These are phyloP conservation scores for Xylaria intraflava DNA, from an alignment of 495 filamentous ascomycete species.

Conservation along the genomic window DNA sequence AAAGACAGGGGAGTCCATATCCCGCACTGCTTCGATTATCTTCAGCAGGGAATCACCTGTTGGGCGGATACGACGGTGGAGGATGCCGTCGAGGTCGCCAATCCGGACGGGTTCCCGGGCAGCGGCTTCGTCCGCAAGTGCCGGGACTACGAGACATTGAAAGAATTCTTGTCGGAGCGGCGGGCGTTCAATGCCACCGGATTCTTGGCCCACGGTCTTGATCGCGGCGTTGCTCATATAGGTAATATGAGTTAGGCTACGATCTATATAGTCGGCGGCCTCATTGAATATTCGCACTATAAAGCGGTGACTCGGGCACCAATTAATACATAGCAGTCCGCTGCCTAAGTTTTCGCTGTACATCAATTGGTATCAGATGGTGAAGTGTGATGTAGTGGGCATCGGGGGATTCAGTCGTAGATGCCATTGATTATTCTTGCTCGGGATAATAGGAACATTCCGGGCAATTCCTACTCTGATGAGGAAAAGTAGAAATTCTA, in stretches of 20 bases:
- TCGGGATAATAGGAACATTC: no score
- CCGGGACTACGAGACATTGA: conserved; percentile 11
- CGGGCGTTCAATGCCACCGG: conserved; percentile 6
- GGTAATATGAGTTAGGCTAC: not conserved
- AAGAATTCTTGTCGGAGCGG: conserved; percentile 8
- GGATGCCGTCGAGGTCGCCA: conserved; percentile 10
- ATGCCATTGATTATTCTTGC: no score
- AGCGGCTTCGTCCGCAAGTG: conserved; percentile 15
- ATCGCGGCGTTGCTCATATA: not conserved
- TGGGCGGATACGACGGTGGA: conserved; percentile 17
- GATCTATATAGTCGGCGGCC: no score
- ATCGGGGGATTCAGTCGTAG: no score
- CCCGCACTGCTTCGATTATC: conserved; percentile 21
- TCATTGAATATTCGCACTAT: no score
- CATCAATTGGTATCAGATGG: no score
- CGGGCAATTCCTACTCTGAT: no score
- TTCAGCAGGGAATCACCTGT: conserved; percentile 16
- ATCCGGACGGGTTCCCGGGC: conserved; percentile 10
- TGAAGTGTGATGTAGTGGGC: no score
- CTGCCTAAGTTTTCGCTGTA: no score
- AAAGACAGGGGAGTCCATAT: conserved; percentile 11
- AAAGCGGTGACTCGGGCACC: no score
- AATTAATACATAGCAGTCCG: no score
- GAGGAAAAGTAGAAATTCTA: no score
- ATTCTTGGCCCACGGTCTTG: not conserved